These are phyloP conservation scores for Fusarium duplospermum DNA, from an alignment of 2,329 filamentous ascomycete genomes.

Conservation along the genomic window DNA sequence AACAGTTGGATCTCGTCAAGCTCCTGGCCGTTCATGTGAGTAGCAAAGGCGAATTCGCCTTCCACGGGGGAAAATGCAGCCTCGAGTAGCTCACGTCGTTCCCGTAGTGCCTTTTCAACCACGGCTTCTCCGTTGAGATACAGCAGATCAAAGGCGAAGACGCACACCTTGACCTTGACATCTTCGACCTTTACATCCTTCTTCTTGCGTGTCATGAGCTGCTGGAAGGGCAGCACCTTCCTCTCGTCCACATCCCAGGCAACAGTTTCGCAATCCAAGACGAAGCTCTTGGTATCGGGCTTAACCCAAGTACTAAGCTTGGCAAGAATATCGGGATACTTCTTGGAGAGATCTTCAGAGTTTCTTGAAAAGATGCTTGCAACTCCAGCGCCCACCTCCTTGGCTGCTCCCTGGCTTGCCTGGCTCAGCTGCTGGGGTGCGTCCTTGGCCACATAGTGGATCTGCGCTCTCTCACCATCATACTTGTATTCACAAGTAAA, in stretches of 20 bases:
- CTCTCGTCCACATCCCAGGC: conserved; percentile 96
- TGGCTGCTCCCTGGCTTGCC: conserved; percentile 68
- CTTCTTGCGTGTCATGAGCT: conserved; percentile 96
- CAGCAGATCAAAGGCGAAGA: conserved; percentile 95
- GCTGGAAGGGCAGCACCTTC: conserved; percentile 96
- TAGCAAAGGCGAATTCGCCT: conserved; percentile 92
- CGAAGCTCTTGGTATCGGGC: conserved; percentile 89
- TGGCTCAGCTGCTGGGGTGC: conserved; percentile 76
- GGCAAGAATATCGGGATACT: conserved; percentile 94
- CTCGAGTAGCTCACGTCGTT: conserved; percentile 81
- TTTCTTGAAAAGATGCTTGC: conserved; percentile 97
- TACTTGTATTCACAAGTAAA: conserved; percentile 99
- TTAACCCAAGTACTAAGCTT: conserved; percentile 93
- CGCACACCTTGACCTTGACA: conserved; percentile 95
- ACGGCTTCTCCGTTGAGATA: conserved; percentile 93
- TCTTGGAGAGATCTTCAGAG: conserved; percentile 95
- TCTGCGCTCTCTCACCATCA: conserved; percentile 97
- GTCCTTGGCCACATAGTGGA: conserved; percentile 93
- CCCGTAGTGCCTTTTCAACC: conserved; percentile 86
- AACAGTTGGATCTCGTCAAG: conserved; percentile 93
- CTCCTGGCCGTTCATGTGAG: conserved; percentile 86
- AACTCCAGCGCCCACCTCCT: conserved; percentile 77
- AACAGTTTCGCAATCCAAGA: conserved; percentile 98
- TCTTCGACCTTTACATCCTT: conserved; percentile 97
- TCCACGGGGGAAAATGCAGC: conserved; percentile 80